Base-by-base conservation (phyloP, 768 basidiomycete genomes). In the Trametes gibbosa region DNA sequence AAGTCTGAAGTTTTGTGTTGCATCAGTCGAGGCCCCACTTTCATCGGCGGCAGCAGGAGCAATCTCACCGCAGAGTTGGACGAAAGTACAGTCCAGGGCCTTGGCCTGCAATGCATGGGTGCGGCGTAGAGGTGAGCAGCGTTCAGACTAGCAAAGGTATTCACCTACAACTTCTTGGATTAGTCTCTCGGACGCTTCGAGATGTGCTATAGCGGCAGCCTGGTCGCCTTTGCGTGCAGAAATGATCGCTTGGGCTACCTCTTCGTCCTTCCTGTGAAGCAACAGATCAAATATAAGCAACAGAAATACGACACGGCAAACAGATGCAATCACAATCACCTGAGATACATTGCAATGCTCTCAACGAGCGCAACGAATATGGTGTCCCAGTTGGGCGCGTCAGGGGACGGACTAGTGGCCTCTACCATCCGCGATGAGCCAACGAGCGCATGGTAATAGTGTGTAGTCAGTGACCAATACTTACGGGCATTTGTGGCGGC, bases 31-130 rank as follows among this genome's bases (percentile, higher is more conserved):
- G 19, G 40, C n/a, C 19, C 24, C 5, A 29, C 19, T 3, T 13
- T 5, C 35, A 12, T 16, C n/a, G n/a, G n/a, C 13, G 32, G 47
- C 21, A 19, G 2, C 5, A 21, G 9, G 2, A 13, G 16, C 8
- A 4, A 12, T 39, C 50, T 5, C 24, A 53, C 58, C 58, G 37
- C 58, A 59, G 5, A 59, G 58, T 25, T 59, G 58, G 23, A 59
- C 23, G 45, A 59, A 59, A 7, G 58, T 59, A 27, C 58, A 59
- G n/a, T 47, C 50, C 35, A 59, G 24, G 10, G 51, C 43, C 34
- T n/a, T 29, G 5, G 58, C 58, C 58, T 59, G 17, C 16, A 34
- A 27, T 49, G 16, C 35, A 19, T 5, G 9, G 16, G 4, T 17
- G 7, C n/a, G n/a, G 29, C 13, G n/a, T 16, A 47, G 21, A 32